Percentiles rank a stretch among this genome's conserved stretches.
Evolutionary conservation across 768 basidiomycete genomes (phyloP).

Genomic region (Panellus pusillus): DNA sequence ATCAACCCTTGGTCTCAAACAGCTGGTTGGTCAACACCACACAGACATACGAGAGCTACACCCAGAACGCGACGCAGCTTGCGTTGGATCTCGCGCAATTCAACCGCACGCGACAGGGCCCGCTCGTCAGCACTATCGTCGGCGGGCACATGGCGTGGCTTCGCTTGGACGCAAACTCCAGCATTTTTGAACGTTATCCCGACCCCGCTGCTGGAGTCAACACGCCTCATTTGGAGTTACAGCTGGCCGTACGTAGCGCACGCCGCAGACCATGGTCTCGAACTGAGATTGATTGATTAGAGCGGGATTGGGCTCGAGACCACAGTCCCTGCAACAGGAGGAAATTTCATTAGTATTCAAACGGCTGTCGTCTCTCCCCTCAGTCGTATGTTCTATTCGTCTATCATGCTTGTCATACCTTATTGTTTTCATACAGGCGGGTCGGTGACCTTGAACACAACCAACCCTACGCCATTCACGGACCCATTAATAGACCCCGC

Average conservation of each 20-base stretch:
- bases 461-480: conserved; percentile 23
- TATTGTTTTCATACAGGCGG: conserved; percentile 20
- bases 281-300: not conserved
- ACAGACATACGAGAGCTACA: conserved; percentile 12
- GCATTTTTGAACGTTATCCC: conserved; percentile 10
- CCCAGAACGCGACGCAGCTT: conserved; percentile 21
- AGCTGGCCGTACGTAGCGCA: conserved; percentile 6
- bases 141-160: conserved; percentile 22
- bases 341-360: conserved; percentile 9
- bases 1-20: conserved; percentile 24
- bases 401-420: no score
- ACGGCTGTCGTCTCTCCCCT: conserved; percentile 12
- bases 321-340: conserved; percentile 5
- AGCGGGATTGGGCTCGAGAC: conserved; percentile 11
- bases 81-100: conserved; percentile 21
- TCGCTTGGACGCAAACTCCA: conserved; percentile 16
- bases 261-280: no score
- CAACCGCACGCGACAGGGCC: conserved; percentile 25
- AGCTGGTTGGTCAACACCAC: conserved; percentile 26
- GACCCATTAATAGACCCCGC: conserved; percentile 30
- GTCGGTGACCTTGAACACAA: conserved; percentile 27
- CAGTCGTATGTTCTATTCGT: conserved; percentile 5
- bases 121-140: conserved; percentile 23
- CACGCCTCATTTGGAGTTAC: conserved; percentile 29
- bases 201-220: conserved; percentile 28